These are phyloP conservation scores for Colletotrichum limetticola DNA, from an alignment of 2,329 filamentous ascomycete genomes.

Conservation along the genomic window DNA sequence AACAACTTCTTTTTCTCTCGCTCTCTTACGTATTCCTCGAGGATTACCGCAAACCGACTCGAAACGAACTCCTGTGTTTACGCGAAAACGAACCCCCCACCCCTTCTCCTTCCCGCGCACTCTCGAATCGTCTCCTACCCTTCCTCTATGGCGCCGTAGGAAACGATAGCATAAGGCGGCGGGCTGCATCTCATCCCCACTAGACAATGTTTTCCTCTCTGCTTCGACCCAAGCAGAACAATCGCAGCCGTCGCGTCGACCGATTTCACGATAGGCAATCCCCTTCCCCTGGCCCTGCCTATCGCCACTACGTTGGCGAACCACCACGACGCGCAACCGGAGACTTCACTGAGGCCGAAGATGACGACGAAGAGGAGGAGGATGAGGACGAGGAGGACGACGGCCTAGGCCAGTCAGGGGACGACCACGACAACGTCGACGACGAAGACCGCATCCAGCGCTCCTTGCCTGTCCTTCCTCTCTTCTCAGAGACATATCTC, in stretches of 20 bases:
- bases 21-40: neutral
- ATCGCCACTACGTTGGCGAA: conserved; percentile 45
- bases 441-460: conserved; percentile 46
- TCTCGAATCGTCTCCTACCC: conserved; percentile 1
- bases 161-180: conserved; percentile 26
- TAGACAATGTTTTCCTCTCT: conserved; percentile 37
- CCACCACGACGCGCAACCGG: conserved; percentile 66
- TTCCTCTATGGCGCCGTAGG: conserved; percentile 32
- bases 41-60: neutral
- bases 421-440: conserved; percentile 48
- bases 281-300: conserved; percentile 35
- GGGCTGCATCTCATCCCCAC: conserved; percentile 30
- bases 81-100: neutral
- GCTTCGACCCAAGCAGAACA: conserved; percentile 35
- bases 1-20: neutral
- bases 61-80: neutral
- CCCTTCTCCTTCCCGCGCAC: neutral
- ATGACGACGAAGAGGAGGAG: conserved; percentile 63
- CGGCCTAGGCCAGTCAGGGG: conserved; percentile 28
- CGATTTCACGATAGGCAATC: conserved; percentile 25
- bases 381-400: conserved; percentile 54
- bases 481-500: conserved; percentile 83
- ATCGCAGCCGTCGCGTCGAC: conserved; percentile 33
- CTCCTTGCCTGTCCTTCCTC: conserved; percentile 67
- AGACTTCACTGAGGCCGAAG: conserved; percentile 73